Evolutionary conservation across 768 basidiomycete species (phyloP).

Genomic region (Suillus bovinus): DNA sequence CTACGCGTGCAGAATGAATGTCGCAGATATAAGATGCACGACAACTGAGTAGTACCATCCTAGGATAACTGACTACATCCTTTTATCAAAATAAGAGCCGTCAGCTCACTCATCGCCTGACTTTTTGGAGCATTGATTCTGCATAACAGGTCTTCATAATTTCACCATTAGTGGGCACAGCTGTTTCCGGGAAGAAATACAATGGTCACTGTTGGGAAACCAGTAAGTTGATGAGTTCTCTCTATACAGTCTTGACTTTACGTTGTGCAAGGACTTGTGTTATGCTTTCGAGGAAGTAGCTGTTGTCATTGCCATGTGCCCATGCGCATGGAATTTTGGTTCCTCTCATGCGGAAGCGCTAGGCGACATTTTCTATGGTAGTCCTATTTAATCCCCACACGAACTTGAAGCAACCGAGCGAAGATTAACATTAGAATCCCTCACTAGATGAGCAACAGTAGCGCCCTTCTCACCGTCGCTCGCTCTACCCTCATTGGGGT

Average conservation of each 20-base stretch:
- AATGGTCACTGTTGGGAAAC: background rate
- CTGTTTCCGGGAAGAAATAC: slow-evolving; percentile 1
- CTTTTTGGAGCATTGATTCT: background rate
- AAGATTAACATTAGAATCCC: slow-evolving; percentile 4
- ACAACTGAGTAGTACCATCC: background rate
- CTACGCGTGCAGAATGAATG: background rate
- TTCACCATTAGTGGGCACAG: background rate
- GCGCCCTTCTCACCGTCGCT: slow-evolving; percentile 1
- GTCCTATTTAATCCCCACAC: slow-evolving; percentile 26
- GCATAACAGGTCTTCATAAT: background rate
- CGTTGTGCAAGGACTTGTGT: slow-evolving; percentile 25
- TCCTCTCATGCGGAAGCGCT: slow-evolving; percentile 19
- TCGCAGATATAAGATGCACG: background rate
- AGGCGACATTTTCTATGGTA: slow-evolving; percentile 32
- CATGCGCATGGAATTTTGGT: slow-evolving; percentile 26
- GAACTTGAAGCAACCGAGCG: background rate
- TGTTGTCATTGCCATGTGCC: slow-evolving; percentile 33
- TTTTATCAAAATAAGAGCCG: background rate
- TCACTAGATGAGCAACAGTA: background rate
- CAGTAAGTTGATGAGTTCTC: background rate
- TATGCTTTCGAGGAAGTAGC: slow-evolving; percentile 28
- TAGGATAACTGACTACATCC: background rate
- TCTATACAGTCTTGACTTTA: background rate
- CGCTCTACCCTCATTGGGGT: slow-evolving; percentile 4
- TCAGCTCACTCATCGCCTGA: background rate